Conservation (phyloP, 2,329 filamentous ascomycete species). For the Cladophialophora exuberans region DNA sequence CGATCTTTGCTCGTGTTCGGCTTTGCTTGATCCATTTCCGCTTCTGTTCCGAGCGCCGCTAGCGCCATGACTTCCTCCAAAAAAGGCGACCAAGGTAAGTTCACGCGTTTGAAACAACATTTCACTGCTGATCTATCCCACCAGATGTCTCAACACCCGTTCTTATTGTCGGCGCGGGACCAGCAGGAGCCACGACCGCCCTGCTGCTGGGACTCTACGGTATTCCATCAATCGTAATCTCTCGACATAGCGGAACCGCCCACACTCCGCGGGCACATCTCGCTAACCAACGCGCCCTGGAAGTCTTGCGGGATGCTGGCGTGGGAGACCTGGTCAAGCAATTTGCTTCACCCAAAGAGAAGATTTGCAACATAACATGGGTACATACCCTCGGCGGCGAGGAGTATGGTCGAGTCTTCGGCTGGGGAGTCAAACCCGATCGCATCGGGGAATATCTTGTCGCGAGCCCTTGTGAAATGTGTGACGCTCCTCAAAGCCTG, state of each 20-base stretch:
- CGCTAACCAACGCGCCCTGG: conserved; percentile 21
- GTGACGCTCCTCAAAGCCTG: conserved; percentile 47
- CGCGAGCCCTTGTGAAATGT: conserved; percentile 44
- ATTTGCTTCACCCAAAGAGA: conserved; percentile 38
- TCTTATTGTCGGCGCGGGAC: conserved; percentile 56
- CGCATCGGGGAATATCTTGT: conserved; percentile 42
- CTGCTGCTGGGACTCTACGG: conserved; percentile 57
- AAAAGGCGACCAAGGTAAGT: too few species aligned
- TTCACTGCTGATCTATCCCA: background rate
- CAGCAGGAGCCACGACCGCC: conserved; percentile 58
- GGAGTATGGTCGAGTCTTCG: conserved; percentile 46
- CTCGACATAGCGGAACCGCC: conserved; percentile 16
- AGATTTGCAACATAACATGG: conserved; percentile 42
- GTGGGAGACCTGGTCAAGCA: conserved; percentile 31
- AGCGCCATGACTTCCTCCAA: too few species aligned
- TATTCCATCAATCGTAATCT: conserved; percentile 29
- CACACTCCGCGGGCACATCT: conserved; percentile 23
- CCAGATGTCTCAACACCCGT: conserved; percentile 8
- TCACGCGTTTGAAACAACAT: too few species aligned
- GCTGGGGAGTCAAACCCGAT: conserved; percentile 45
- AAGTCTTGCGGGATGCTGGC: conserved; percentile 16
- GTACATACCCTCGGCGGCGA: conserved; percentile 47
- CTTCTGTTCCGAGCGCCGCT: too few species aligned
- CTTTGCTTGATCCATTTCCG: too few species aligned
- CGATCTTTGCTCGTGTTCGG: too few species aligned